Evolutionary conservation across 2,329 filamentous ascomycete genomes (phyloP), one percentile per base, ranked within the genome.

Genomic region (Ceratocystis smalleyi): DNA sequence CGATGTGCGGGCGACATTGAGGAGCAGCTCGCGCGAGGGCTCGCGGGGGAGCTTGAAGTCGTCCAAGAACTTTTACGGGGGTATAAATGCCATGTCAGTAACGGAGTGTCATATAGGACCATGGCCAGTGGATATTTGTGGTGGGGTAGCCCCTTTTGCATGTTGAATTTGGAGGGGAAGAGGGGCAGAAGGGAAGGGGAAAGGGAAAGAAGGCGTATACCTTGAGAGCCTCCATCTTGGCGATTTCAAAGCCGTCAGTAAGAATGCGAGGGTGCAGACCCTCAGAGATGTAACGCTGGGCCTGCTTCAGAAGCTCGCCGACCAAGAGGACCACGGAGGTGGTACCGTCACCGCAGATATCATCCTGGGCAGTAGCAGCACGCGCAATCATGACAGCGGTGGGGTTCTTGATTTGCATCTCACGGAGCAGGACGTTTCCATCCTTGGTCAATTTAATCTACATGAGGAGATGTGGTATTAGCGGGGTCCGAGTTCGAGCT

Each of bases 381-480:
- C 84, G 78, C 65, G 83, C 84, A 74, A 87, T 87, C 83, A 87
- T 87, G 68, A 94, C 94, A 69, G 94, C 94, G 43, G 94, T 99
- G 32, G 94, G 94, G 76, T 97, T 97, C 78, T 96, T 92, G 74
- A 97, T 97, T 84, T 97, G 91, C 84, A 87, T 87, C 75, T 87
- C 84, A 71, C 84, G 79, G 68, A 87, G 76, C 30, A 87, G 79
- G 67, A 97, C 92, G 72, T 95, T 96, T 74, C 94, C 94, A 77
- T 99, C 94, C 77, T 99, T 99, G 71, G 94, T 99, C 74, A 99
- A 83, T 79, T 99, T 99, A 79, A 99, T 99, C 84, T 94, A 70
- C 24, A 63, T 30, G n/a, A 15, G 12, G 24, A 24, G 6, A 55
- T 40, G 19, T 22, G 45, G 24, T 30, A 27, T 66, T 64, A 64